These are phyloP conservation scores for Podospora pseudopauciseta DNA, from an alignment of 495 filamentous ascomycete species.

Conservation along the genomic window DNA sequence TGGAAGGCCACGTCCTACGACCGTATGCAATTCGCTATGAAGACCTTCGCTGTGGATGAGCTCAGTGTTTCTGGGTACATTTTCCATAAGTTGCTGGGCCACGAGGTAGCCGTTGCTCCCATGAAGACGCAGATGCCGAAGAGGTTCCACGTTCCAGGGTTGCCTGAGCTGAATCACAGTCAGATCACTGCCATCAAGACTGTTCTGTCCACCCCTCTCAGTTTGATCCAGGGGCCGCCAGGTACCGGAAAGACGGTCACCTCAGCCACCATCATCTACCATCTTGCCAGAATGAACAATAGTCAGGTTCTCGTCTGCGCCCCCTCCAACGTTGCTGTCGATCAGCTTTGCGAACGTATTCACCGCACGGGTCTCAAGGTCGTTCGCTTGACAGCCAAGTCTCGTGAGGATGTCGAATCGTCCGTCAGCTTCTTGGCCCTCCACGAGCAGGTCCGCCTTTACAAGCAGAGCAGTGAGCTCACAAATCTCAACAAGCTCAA, in stretches of 20 bases:
- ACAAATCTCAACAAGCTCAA: constrained; percentile 90
- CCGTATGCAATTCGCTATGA: constrained; percentile 99
- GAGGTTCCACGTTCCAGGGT: constrained; percentile 92
- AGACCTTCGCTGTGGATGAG: constrained; percentile 97
- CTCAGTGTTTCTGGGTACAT: constrained; percentile 99
- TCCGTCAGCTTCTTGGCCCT: constrained; percentile 91
- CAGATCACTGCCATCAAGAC: constrained; percentile 97
- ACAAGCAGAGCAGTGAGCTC: constrained; percentile 91
- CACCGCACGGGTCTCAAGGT: constrained; percentile 92
- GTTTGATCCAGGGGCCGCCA: constrained; percentile 93
- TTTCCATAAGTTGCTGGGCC: constrained; percentile 93
- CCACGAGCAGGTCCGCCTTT: constrained; percentile 95
- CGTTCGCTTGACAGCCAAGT: constrained; percentile 97
- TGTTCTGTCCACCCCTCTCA: constrained; percentile 87
- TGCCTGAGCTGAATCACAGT: constrained; percentile 92
- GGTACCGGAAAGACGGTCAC: constrained; percentile 99
- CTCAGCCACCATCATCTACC: constrained; percentile 98
- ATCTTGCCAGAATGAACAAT: constrained; percentile 90
- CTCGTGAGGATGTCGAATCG: constrained; percentile 96
- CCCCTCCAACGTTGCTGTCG: constrained; percentile 97
- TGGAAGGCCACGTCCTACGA: constrained; percentile 99
- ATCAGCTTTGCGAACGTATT: constrained; percentile 97
- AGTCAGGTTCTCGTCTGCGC: constrained; percentile 96
- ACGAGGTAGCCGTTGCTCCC: constrained; percentile 91
- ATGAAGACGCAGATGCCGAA: constrained; percentile 97